Conservation (phyloP, 2,329 filamentous ascomycete species). For the Xylariaceae sp. region DNA sequence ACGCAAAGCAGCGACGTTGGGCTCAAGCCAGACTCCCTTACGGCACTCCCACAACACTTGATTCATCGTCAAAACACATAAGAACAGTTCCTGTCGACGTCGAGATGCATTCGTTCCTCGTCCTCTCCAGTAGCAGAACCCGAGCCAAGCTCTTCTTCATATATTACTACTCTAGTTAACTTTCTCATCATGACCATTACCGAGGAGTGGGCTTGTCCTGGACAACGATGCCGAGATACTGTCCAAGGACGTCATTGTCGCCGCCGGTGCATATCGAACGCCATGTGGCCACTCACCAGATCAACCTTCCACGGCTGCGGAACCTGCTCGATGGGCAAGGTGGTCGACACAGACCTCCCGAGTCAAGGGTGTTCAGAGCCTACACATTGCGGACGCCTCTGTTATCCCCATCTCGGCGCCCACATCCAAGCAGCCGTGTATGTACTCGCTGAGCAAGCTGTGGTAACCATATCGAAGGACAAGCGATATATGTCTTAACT, state of each 20-base stretch:
- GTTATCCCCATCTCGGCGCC: constrained; percentile 36
- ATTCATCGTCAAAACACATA: too few relatives aligned
- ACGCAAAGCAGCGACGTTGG: too few relatives aligned
- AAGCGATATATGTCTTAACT: neutral
- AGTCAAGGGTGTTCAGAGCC: constrained; percentile 35
- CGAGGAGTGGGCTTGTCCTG: neutral
- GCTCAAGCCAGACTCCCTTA: too few relatives aligned
- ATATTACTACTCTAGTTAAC: too few relatives aligned
- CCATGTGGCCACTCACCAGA: constrained; percentile 15
- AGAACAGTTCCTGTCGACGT: too few relatives aligned
- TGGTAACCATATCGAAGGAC: constrained; percentile 39
- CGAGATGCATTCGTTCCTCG: too few relatives aligned
- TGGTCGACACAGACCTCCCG: constrained; percentile 33
- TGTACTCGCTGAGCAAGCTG: constrained; percentile 54
- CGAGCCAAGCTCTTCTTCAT: too few relatives aligned
- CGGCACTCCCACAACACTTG: too few relatives aligned
- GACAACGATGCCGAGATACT: neutral
- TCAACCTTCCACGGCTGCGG: constrained; percentile 8
- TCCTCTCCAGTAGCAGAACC: too few relatives aligned
- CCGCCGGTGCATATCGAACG: constrained; percentile 30
- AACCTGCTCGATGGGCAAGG: constrained; percentile 28
- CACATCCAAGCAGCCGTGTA: constrained; percentile 48
- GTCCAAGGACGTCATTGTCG: constrained; percentile 31
- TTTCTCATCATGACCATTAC: too few relatives aligned
- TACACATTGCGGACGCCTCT: constrained; percentile 37